Evolutionary conservation across 2,329 filamentous ascomycete genomes (phyloP).

Genomic region (Sporothrix mexicana): DNA sequence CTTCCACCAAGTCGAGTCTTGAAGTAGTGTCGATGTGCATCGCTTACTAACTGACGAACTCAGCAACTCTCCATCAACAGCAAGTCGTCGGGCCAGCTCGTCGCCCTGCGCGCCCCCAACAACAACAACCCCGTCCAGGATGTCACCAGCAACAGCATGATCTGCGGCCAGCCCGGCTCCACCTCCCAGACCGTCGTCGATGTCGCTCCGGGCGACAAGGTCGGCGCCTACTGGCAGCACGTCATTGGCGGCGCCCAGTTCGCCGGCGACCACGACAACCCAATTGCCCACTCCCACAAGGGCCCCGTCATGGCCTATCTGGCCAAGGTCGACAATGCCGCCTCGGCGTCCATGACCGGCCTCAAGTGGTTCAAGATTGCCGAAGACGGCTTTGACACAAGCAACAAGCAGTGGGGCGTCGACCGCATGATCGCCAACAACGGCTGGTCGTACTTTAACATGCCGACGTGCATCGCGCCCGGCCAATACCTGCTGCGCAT

Average conservation of each 20-base stretch:
- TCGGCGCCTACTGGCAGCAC: constrained; percentile 60
- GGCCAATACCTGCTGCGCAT: constrained; percentile 62
- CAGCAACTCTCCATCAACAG: constrained; percentile 56
- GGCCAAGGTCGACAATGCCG: constrained; percentile 59
- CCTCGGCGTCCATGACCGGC: constrained; percentile 49
- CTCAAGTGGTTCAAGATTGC: constrained; percentile 63
- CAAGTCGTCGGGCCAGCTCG: constrained; percentile 50
- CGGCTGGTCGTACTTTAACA: constrained; percentile 55
- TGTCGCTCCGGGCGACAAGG: constrained; percentile 57
- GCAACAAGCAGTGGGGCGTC: constrained; percentile 55
- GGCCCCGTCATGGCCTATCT: constrained; percentile 61
- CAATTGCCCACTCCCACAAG: constrained; percentile 61
- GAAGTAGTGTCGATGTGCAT: neutral
- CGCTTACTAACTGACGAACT: neutral
- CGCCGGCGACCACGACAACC: constrained; percentile 57
- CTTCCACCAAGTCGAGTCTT: too few species aligned
- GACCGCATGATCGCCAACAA: constrained; percentile 52
- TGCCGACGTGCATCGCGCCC: constrained; percentile 58
- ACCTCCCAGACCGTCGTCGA: constrained; percentile 53
- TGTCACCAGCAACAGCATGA: constrained; percentile 55
- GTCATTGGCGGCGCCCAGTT: constrained; percentile 60
- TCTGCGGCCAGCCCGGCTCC: constrained; percentile 54
- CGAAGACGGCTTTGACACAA: constrained; percentile 54
- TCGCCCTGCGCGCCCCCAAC: constrained; percentile 54
- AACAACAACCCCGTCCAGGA: constrained; percentile 61